Evolutionary conservation across 2,329 filamentous ascomycete genomes (phyloP).

Genomic region (Didymella lethalis): DNA sequence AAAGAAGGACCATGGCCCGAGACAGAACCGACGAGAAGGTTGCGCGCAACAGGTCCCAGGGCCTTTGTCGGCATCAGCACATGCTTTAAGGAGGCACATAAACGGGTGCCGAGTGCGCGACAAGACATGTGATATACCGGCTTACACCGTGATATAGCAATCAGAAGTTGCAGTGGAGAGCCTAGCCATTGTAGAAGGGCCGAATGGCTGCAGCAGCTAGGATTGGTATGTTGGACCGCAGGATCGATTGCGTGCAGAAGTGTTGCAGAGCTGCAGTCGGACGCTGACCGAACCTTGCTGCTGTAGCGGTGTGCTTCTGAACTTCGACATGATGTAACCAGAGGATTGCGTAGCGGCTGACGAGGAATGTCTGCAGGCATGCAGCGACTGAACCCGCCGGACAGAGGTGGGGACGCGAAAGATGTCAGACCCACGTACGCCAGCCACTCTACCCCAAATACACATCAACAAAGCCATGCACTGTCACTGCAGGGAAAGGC

Average conservation of each 20-base stretch:
- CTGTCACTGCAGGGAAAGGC: slow-evolving; percentile 26
- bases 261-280: slow-evolving; percentile 4
- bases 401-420: slow-evolving; percentile 28
- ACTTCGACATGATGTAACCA: neutral
- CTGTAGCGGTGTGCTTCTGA: neutral
- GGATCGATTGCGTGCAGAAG: slow-evolving; percentile 3
- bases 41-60: neutral
- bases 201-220: slow-evolving; percentile 9
- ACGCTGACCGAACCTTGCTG: neutral
- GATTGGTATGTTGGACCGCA: slow-evolving; percentile 3
- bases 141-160: slow-evolving; percentile 8
- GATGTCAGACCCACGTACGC: slow-evolving; percentile 18
- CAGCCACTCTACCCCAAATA: slow-evolving; percentile 32
- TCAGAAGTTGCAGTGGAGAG: neutral
- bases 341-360: slow-evolving; percentile 14
- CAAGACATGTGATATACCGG: slow-evolving; percentile 4
- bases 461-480: slow-evolving; percentile 30
- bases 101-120: neutral
- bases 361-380: slow-evolving; percentile 7
- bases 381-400: slow-evolving; percentile 27
- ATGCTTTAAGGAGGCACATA: neutral
- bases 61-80: neutral
- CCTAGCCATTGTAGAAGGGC: slow-evolving; percentile 11
- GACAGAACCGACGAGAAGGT: neutral
- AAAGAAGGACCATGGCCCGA: neutral